Evolutionary conservation across 169 alveolate genomes (phyloP), one percentile per base, ranked within the genome.

Genomic region (Nephromyces sp.): DNA sequence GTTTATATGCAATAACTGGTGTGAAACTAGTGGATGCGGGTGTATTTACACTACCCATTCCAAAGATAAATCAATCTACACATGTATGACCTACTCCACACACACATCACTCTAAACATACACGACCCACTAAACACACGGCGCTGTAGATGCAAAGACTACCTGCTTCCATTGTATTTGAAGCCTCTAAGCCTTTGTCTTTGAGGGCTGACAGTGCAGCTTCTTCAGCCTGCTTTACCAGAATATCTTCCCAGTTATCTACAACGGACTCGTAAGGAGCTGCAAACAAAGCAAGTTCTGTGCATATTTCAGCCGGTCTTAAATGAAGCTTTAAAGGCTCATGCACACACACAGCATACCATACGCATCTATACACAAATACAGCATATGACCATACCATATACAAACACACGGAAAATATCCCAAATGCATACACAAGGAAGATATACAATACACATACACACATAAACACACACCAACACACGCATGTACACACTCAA

Each of bases 1-100:
- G n/a, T n/a, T n/a, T n/a, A n/a, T n/a, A n/a, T n/a, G n/a, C n/a
- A n/a, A n/a, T n/a, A n/a, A n/a, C n/a, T n/a, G n/a, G n/a, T n/a
- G n/a, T n/a, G n/a, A n/a, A n/a, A n/a, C n/a, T n/a, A n/a, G n/a
- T n/a, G n/a, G n/a, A n/a, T n/a, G n/a, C n/a, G n/a, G n/a, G n/a
- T n/a, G n/a, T n/a, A n/a, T n/a, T n/a, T n/a, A n/a, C n/a, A n/a
- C 78, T 70, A 66, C 68, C 52, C 74, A 52, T 32, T 32, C 57
- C 30, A 32, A 2, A 1, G 62, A 33, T 0, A 51, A 63, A 22
- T 51, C 66, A 2, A 29, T 31, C 61, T 53, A 62, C 31, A 74
- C 74, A 74, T 57, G 72, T 32, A 84, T 79, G 63, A 82, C 90
- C 52, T 89, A 92, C 70, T 87, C 93, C 69, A 84, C 88, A 33